These are phyloP conservation scores for Candolleomyces eurysporus DNA, from an alignment of 768 basidiomycete genomes.

Conservation along the genomic window DNA sequence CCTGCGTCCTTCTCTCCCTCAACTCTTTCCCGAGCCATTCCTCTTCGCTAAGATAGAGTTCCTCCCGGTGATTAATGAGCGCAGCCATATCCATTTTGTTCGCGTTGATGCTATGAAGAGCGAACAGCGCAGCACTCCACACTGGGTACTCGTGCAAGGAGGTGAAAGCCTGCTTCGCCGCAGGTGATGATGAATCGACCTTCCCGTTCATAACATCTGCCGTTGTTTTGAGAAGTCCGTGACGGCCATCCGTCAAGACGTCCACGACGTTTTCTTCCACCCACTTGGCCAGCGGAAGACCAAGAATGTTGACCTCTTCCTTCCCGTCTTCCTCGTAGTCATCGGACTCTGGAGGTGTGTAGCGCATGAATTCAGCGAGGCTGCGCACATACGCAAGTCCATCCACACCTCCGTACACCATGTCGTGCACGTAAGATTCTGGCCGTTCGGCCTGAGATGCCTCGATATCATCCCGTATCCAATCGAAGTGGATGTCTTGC, in stretches of 20 bases:
- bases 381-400: constrained; percentile 77
- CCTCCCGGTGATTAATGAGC: constrained; percentile 44
- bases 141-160: constrained; percentile 43
- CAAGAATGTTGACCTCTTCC: no score
- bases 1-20: constrained; percentile 29
- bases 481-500: constrained; percentile 28
- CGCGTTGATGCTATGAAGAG: constrained; percentile 38
- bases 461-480: constrained; percentile 38
- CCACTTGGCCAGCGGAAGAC: constrained; percentile 36
- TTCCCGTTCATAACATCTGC: constrained; percentile 11
- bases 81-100: constrained; percentile 56
- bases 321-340: no score
- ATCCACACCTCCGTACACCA: constrained; percentile 80
- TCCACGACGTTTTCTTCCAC: constrained; percentile 43
- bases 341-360: constrained; percentile 34
- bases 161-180: constrained; percentile 34
- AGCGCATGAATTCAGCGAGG: constrained; percentile 66
- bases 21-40: constrained; percentile 50
- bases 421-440: constrained; percentile 64
- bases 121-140: constrained; percentile 37
- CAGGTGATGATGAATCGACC: constrained; percentile 2
- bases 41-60: constrained; percentile 48
- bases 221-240: constrained; percentile 42
- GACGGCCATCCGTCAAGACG: constrained; percentile 46
- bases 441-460: constrained; percentile 43